A percentile compares a stretch with the other conserved stretches of the same genome.
phyloP scores from a whole-genome alignment of 352 stramenopile genomes.

The Globisporangium uncinulatum region DNA sequence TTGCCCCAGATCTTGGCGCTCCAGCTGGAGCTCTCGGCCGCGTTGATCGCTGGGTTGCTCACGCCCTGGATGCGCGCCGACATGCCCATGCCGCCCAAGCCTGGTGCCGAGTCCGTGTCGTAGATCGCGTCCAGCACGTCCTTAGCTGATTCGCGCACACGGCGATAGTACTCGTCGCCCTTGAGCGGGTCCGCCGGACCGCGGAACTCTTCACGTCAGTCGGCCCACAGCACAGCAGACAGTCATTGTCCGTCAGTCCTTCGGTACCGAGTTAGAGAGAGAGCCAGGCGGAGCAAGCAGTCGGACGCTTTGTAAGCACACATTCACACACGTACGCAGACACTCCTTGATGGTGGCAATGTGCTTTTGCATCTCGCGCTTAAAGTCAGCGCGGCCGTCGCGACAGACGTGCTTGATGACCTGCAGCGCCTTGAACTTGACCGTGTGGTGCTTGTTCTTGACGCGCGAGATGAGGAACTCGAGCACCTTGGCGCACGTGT shows the following conservation, averaged over 20 bases:
- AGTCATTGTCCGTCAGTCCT: neutral
- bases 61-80: constrained; percentile 78
- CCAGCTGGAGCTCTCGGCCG: constrained; percentile 42
- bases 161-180: constrained; percentile 92
- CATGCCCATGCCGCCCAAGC: constrained; percentile 68
- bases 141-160: constrained; percentile 90
- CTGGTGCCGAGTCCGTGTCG: constrained; percentile 71
- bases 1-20: constrained; percentile 62
- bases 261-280: constrained; percentile 4
- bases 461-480: constrained; percentile 90
- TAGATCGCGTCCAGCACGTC: constrained; percentile 95
- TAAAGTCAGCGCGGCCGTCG: constrained; percentile 87
- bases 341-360: constrained; percentile 91
- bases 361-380: constrained; percentile 89
- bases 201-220: constrained; percentile 62
- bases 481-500: constrained; percentile 85
- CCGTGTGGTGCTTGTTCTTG: constrained; percentile 93
- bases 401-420: constrained; percentile 92
- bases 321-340: constrained; percentile 48
- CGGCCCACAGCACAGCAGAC: neutral
- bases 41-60: constrained; percentile 52
- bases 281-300: neutral
- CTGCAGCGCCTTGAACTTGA: constrained; percentile 93
- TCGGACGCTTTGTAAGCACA: too few relatives aligned
- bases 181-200: constrained; percentile 91